A percentile compares a stretch with the other conserved stretches of the same genome.
Conservation (phyloP, 2,329 filamentous ascomycete species). For the Alternaria sp. region DNA sequence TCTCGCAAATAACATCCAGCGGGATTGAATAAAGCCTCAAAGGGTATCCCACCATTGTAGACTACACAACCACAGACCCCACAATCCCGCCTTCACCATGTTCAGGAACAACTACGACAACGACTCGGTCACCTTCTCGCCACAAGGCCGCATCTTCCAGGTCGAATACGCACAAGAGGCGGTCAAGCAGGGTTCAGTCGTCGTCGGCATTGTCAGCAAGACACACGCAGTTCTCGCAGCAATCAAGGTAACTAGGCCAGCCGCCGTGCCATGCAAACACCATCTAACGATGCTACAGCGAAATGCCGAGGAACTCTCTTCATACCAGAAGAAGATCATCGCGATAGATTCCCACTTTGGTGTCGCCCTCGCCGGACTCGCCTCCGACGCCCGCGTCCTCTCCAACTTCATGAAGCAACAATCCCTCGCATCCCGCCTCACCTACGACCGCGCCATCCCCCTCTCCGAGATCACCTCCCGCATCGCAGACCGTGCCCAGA, state of each 20-base stretch:
- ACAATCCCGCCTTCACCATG: slow-evolving; percentile 75
- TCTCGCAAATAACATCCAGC: background rate
- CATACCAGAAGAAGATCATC: slow-evolving; percentile 99
- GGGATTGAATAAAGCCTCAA: background rate
- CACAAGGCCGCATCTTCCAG: slow-evolving; percentile 99
- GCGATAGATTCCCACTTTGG: slow-evolving; percentile 94
- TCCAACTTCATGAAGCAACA: slow-evolving; percentile 99
- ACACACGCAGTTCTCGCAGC: slow-evolving; percentile 96
- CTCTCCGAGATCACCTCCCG: slow-evolving; percentile 87
- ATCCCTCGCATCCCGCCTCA: slow-evolving; percentile 93
- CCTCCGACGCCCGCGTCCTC: slow-evolving; percentile 96
- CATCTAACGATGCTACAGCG: slow-evolving; percentile 65
- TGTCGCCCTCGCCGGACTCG: slow-evolving; percentile 94
- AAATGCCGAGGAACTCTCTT: slow-evolving; percentile 98
- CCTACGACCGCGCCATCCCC: slow-evolving; percentile 92
- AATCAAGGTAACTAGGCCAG: slow-evolving; percentile 74
- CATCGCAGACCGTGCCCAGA: slow-evolving; percentile 96
- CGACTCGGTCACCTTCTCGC: slow-evolving; percentile 99
- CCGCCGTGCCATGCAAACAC: background rate
- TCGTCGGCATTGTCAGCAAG: slow-evolving; percentile 97
- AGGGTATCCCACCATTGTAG: background rate
- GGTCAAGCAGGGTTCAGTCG: slow-evolving; percentile 98
- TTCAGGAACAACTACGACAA: slow-evolving; percentile 99
- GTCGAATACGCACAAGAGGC: slow-evolving; percentile 99
- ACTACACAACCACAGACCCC: slow-evolving; percentile 10